These are phyloP conservation scores for Xylaria multiplex DNA, from an alignment of 2,329 filamentous ascomycete genomes.

Conservation along the genomic window DNA sequence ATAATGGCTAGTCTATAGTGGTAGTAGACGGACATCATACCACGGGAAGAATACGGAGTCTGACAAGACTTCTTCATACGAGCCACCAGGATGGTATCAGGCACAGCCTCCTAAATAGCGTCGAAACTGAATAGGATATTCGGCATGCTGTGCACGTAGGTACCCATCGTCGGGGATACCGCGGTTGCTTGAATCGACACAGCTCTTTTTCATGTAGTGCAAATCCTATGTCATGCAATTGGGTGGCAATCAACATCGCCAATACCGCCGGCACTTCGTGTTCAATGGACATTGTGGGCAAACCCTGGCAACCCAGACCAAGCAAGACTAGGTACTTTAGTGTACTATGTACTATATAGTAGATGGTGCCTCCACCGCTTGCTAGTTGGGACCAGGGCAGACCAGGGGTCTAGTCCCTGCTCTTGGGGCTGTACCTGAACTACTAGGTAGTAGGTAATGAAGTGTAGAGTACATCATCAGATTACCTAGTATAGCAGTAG, in stretches of 20 bases:
- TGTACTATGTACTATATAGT: too few species aligned
- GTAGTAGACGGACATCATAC: too few species aligned
- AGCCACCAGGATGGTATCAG: slow-evolving; percentile 19
- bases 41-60: neutral
- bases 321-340: neutral
- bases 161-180: slow-evolving; percentile 27
- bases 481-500: neutral
- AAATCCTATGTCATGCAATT: slow-evolving; percentile 34
- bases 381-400: slow-evolving; percentile 19
- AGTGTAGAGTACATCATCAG: slow-evolving; percentile 25
- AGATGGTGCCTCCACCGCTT: slow-evolving; percentile 24
- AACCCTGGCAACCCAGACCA: slow-evolving; percentile 36
- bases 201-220: slow-evolving; percentile 17
- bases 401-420: slow-evolving; percentile 37
- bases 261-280: slow-evolving; percentile 37
- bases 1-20: neutral
- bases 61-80: slow-evolving; percentile 22
- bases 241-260: slow-evolving; percentile 26
- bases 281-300: slow-evolving; percentile 31
- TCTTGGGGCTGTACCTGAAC: slow-evolving; percentile 48
- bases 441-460: slow-evolving; percentile 18
- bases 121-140: slow-evolving; percentile 4
- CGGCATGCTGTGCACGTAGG: neutral
- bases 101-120: slow-evolving; percentile 15
- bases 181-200: slow-evolving; percentile 18